phyloP scores from a whole-genome alignment of 768 basidiomycete genomes.

The Amanita jacksonii region DNA sequence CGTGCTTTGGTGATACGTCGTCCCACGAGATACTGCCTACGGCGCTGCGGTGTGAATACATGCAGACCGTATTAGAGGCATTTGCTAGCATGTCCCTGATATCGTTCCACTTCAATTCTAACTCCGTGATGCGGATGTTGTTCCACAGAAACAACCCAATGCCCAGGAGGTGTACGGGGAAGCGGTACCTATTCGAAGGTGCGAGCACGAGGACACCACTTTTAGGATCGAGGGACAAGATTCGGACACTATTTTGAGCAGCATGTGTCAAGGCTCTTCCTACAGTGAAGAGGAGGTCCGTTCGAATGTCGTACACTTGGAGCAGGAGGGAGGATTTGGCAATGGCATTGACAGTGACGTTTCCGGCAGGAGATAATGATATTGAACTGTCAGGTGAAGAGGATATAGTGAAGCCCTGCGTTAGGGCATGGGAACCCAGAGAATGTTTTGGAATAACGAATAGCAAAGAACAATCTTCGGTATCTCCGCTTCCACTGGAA shows the following conservation, averaged over 20 bases:
- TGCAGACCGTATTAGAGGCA: background rate
- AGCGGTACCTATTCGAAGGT: background rate
- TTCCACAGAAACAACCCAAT: background rate
- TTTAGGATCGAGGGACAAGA: background rate
- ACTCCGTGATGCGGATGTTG: background rate
- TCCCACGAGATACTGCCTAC: background rate
- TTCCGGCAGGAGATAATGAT: background rate
- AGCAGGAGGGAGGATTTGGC: constrained; percentile 3
- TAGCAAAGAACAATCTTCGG: constrained; percentile 1
- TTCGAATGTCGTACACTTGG: background rate
- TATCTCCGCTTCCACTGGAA: background rate
- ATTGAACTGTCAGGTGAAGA: constrained; percentile 3
- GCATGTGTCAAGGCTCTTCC: background rate
- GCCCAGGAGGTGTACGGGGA: background rate
- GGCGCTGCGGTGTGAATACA: background rate
- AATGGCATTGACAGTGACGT: constrained; percentile 1
- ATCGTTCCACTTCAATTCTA: background rate
- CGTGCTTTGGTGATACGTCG: background rate
- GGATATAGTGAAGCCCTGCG: constrained; percentile 6
- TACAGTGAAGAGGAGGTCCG: background rate
- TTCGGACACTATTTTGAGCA: background rate
- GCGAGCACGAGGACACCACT: background rate
- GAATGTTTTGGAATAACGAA: constrained; percentile 7
- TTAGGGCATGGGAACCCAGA: background rate
- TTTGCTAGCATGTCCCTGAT: background rate